Conservation (phyloP, 2,329 filamentous ascomycete species). For the Cercospora janseana region DNA sequence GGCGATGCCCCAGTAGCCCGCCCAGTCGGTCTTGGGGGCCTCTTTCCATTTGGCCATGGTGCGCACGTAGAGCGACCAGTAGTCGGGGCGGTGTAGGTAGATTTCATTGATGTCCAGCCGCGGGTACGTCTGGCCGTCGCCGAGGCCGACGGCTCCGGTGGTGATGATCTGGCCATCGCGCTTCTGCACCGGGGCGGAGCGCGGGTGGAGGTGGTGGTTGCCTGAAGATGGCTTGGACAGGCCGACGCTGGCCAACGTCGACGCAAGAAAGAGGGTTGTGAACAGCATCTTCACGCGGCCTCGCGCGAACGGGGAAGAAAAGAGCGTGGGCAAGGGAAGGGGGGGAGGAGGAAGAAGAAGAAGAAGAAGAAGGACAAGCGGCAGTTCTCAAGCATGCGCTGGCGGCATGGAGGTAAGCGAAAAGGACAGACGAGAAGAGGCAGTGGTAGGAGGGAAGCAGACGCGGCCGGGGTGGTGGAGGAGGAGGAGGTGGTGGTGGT, state of each 20-base stretch:
- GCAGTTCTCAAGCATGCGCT: constrained; percentile 11
- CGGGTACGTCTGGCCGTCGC: constrained; percentile 20
- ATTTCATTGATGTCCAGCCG: constrained; percentile 26
- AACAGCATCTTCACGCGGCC: constrained; percentile 14
- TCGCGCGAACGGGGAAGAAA: constrained; percentile 3
- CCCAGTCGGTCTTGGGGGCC: constrained; percentile 11
- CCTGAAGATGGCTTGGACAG: constrained; percentile 21
- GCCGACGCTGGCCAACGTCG: constrained; percentile 8
- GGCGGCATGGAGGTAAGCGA: neutral
- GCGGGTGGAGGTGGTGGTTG: neutral
- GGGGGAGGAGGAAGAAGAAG: too few species aligned
- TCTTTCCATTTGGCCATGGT: constrained; percentile 22
- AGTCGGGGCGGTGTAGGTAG: constrained; percentile 16
- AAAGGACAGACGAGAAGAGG: constrained; percentile 1
- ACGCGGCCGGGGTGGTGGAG: constrained; percentile 5
- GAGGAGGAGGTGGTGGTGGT: neutral
- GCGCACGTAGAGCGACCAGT: constrained; percentile 27
- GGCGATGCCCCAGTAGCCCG: constrained; percentile 23
- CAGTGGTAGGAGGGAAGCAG: neutral
- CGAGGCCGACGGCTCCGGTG: constrained; percentile 23
- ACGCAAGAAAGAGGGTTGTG: constrained; percentile 16
- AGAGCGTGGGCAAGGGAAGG: constrained; percentile 6
- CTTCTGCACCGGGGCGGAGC: constrained; percentile 13
- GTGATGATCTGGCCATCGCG: constrained; percentile 21
- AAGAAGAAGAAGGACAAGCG: too few species aligned